Conservation (phyloP, 257 asterid species). For the Petunia axillaris region DNA sequence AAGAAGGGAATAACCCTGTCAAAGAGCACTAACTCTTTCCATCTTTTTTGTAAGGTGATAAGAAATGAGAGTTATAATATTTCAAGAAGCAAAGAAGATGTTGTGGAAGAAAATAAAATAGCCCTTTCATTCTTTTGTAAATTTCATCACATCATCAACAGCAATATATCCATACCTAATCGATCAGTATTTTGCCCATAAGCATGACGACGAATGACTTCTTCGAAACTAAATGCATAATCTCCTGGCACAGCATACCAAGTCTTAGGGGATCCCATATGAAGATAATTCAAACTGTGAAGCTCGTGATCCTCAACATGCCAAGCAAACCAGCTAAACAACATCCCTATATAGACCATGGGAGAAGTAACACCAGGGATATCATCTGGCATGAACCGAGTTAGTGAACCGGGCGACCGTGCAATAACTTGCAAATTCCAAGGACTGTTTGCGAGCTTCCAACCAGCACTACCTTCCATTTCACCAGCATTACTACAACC, state of each 20-base stretch:
- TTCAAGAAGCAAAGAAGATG: conserved; percentile 21
- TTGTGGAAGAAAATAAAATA: background rate
- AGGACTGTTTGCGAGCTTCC: conserved; percentile 95
- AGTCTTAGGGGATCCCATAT: conserved; percentile 91
- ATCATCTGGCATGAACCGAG: conserved; percentile 99
- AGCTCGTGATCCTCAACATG: conserved; percentile 99
- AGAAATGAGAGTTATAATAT: conserved; percentile 6
- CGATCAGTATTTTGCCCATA: conserved; percentile 74
- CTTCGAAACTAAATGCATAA: conserved; percentile 83
- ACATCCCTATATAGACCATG: conserved; percentile 95
- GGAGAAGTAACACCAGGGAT: conserved; percentile 99
- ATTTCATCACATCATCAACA: conserved; percentile 21
- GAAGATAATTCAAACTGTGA: conserved; percentile 96
- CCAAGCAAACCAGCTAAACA: conserved; percentile 99
- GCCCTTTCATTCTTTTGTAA: background rate
- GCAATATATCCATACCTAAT: conserved; percentile 56
- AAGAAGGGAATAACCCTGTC: background rate
- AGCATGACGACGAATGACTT: conserved; percentile 72
- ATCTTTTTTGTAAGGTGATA: conserved; percentile 18
- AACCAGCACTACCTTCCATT: conserved; percentile 86
- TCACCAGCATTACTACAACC: conserved; percentile 48
- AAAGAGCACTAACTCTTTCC: conserved; percentile 7
- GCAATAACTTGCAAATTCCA: conserved; percentile 99
- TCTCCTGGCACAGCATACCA: conserved; percentile 99
- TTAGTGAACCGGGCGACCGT: conserved; percentile 90